Evolutionary conservation across 2,329 filamentous ascomycete species (phyloP).

Genomic region (Aspergillus uvarum): DNA sequence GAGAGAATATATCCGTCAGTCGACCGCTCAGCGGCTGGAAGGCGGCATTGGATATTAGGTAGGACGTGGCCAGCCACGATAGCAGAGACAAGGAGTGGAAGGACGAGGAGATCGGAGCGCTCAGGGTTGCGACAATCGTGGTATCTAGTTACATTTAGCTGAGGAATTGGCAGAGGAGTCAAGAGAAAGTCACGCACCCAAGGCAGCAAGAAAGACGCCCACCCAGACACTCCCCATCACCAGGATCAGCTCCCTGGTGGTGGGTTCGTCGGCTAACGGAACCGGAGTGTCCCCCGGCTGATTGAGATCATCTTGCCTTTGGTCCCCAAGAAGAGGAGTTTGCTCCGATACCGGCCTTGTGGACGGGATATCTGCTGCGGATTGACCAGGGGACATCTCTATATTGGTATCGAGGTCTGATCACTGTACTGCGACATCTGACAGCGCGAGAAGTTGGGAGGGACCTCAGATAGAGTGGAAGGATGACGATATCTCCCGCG

Average conservation of each 20-base stretch:
- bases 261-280: slow-evolving; percentile 46
- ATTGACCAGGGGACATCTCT: slow-evolving; percentile 14
- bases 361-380: slow-evolving; percentile 3
- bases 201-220: slow-evolving; percentile 56
- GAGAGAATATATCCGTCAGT: slow-evolving; percentile 83
- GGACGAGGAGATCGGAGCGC: slow-evolving; percentile 77
- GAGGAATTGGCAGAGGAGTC: background rate
- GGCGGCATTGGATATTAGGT: slow-evolving; percentile 83
- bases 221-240: slow-evolving; percentile 54
- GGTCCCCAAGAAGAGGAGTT: slow-evolving; percentile 32
- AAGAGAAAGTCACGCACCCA: slow-evolving; percentile 40
- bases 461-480: background rate
- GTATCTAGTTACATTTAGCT: slow-evolving; percentile 53
- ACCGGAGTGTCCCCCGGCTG: slow-evolving; percentile 14
- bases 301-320: slow-evolving; percentile 12
- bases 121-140: slow-evolving; percentile 82
- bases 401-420: background rate
- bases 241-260: slow-evolving; percentile 47
- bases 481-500: background rate
- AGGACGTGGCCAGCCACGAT: slow-evolving; percentile 85
- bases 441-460: background rate
- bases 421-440: background rate
- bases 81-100: slow-evolving; percentile 79
- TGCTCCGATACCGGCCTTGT: slow-evolving; percentile 27
- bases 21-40: slow-evolving; percentile 82